Evolutionary conservation across 768 basidiomycete genomes (phyloP).

Genomic region (button mushroom (Agaricus bisporus)): DNA sequence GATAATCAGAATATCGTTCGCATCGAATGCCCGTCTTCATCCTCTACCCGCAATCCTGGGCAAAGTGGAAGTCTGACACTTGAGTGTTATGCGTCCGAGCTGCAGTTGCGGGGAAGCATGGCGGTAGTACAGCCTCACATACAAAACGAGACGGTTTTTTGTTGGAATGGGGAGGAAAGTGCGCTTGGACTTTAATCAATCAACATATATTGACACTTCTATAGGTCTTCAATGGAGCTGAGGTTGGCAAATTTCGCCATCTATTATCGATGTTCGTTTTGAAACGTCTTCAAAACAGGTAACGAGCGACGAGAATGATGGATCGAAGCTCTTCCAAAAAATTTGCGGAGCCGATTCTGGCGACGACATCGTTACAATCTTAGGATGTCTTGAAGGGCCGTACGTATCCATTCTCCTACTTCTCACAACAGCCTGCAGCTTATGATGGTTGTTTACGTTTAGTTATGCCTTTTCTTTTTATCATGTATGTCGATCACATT

Average conservation of each 20-base stretch:
- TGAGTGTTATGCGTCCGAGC: constrained; percentile 68
- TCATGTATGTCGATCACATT: constrained; percentile 39
- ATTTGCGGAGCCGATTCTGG: constrained; percentile 24
- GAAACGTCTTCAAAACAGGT: constrained; percentile 35
- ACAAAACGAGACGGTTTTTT: constrained; percentile 52
- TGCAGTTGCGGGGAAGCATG: constrained; percentile 59
- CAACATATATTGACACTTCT: neutral
- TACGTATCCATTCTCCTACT: constrained; percentile 33
- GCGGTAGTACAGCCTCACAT: constrained; percentile 67
- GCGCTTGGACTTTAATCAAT: neutral
- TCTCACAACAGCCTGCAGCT: neutral
- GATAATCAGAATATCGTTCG: constrained; percentile 41
- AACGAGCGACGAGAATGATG: constrained; percentile 62
- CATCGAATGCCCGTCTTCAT: neutral
- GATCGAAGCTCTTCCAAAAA: constrained; percentile 40
- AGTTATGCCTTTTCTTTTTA: constrained; percentile 83
- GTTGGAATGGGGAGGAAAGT: constrained; percentile 82
- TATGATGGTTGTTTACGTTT: constrained; percentile 1
- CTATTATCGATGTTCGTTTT: neutral
- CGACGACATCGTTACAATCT: constrained; percentile 41
- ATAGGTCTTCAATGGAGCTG: constrained; percentile 73
- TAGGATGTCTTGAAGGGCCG: constrained; percentile 76
- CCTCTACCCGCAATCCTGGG: neutral
- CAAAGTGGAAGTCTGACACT: constrained; percentile 20
- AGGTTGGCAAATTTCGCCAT: constrained; percentile 35